These are phyloP conservation scores for Tetracentron sinense DNA, from an alignment of 164 flowering plant species.

Conservation along the genomic window DNA sequence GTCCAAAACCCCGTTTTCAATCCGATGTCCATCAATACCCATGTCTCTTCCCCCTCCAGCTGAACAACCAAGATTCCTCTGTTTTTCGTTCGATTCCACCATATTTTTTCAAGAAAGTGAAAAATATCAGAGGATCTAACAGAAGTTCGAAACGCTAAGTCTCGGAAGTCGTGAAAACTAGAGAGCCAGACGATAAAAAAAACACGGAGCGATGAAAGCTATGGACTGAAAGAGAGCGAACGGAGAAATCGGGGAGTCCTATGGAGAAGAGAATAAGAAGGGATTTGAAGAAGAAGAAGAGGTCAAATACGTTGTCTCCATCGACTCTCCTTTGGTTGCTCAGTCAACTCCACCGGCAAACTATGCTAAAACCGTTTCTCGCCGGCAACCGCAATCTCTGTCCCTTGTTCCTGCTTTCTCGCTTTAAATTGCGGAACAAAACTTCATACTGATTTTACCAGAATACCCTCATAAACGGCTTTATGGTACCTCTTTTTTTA, in stretches of 20 bases:
- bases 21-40: neutral
- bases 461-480: neutral
- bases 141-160: neutral
- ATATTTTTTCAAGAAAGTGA: neutral
- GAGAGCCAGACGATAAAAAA: neutral
- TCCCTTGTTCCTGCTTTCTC: neutral
- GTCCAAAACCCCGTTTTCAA: neutral
- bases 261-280: neutral
- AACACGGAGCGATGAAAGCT: neutral
- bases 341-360: neutral
- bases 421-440: neutral
- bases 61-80: neutral
- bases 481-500: too few relatives aligned
- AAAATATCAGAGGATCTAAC: neutral
- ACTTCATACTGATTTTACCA: neutral
- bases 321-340: conserved; percentile 3
- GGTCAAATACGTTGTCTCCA: conserved; percentile 13
- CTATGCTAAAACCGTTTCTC: neutral
- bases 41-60: too few relatives aligned
- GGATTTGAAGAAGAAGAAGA: neutral
- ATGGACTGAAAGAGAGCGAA: neutral
- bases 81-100: neutral
- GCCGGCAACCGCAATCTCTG: neutral
- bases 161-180: neutral
- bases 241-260: conserved; percentile 10